Base-by-base conservation (phyloP, 306 rosid species). In the Malus asiatica region DNA sequence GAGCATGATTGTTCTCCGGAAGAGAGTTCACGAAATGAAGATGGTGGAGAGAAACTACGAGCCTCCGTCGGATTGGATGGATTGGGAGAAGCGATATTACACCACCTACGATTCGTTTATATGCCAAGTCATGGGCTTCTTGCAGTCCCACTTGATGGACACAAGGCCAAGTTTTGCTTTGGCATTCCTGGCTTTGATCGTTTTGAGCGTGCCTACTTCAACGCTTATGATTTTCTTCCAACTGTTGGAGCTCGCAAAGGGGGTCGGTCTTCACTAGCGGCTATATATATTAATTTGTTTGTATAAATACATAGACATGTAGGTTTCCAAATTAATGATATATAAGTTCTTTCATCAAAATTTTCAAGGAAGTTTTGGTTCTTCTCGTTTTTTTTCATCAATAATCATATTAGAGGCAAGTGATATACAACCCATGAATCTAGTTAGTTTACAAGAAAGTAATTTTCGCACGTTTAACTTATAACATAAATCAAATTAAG, bases 21-120 rank as follows among this genome's bases (percentile, higher is more conserved):
- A 86, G 79, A 84, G 88, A 61, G 82, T 88, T 9, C 92, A 88
- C 14, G 96, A 90, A 87, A 88, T 88, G 89, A 90, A 84, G 77
- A 88, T 88, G 92, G 77, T 88, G 0, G 92, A 90, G 90, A 90
- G 76, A 77, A 90, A 88, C 66, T 88, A 90, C 19, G 96, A 88
- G 76, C 76, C 92, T 48, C 96, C 96, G 23, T 71, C 86, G 0
- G 79, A 79, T 64, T 89, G 91, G 94, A 77, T 45, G 65, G 85
- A 79, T 9, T 86, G 89, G 95, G 95, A 90, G 89, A 90, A 84
- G 71, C 68, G 71, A 27, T 62, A 79, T 15, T 86, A 79, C 79
- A 81, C 63, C 20, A 70, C 78, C 44, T 90, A 87, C 65, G 83
- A 13, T 62, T 80, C 84, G 3, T 69, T 79, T 22, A 73, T 87